These are phyloP conservation scores for Abrus precatorius DNA, from an alignment of 306 rosid genomes.

Conservation along the genomic window DNA sequence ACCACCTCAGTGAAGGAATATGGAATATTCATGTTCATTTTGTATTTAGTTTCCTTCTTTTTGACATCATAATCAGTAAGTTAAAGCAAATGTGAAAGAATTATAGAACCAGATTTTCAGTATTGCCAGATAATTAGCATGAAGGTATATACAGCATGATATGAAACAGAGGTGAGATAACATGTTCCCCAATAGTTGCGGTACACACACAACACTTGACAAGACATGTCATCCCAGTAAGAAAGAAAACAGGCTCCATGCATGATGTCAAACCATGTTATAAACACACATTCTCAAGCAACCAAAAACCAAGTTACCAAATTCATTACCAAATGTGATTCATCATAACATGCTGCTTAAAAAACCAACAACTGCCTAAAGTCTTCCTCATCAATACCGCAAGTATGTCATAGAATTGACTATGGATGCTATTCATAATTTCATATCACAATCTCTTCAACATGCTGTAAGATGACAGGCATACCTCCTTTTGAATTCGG, in stretches of 20 bases:
- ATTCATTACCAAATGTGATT: not conserved
- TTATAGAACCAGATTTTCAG: constrained; percentile 1
- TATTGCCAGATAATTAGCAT: not conserved
- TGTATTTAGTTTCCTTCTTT: constrained; percentile 12
- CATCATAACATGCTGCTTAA: constrained; percentile 22
- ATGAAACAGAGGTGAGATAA: not conserved
- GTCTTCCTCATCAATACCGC: not conserved
- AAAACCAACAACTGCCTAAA: not conserved
- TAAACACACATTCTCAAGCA: constrained; percentile 14
- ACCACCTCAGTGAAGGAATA: not conserved
- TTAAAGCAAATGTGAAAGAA: not conserved
- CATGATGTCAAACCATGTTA: constrained; percentile 6
- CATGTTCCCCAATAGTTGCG: not conserved
- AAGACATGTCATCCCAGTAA: not conserved
- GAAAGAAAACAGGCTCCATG: not conserved
- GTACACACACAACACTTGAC: not conserved
- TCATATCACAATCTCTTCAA: constrained; percentile 17
- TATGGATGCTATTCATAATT: not conserved
- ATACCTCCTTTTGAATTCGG: constrained; percentile 90
- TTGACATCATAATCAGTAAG: not conserved
- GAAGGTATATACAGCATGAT: not conserved
- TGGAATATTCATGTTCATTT: constrained; percentile 6
- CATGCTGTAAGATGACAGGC: constrained; percentile 40
- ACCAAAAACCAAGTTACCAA: not conserved
- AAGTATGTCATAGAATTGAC: constrained; percentile 4